A percentile compares a stretch with the other conserved stretches of the same genome.
These are phyloP conservation scores for Ordospora pajunii DNA, from an alignment of 371 early-diverging fungal species.

Conservation along the genomic window DNA sequence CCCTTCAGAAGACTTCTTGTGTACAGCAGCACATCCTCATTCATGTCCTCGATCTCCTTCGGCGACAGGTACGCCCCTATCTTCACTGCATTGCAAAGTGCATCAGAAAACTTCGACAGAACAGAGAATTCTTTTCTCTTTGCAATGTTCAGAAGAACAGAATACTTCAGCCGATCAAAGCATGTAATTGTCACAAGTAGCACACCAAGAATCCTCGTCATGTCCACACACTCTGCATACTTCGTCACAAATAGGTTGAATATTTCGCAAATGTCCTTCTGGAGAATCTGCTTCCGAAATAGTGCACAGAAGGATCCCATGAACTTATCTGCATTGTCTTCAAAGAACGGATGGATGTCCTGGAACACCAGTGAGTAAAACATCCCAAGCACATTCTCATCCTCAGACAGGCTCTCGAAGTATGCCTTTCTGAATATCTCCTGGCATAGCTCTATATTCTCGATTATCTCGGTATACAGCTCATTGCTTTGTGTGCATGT, in stretches of 20 bases:
- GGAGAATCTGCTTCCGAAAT: neutral
- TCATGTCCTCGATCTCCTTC: slow-evolving; percentile 29
- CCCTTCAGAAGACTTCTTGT: slow-evolving; percentile 23
- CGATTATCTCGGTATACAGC: slow-evolving; percentile 36
- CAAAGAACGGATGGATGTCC: slow-evolving; percentile 52
- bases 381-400: slow-evolving; percentile 30
- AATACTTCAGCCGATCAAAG: slow-evolving; percentile 25
- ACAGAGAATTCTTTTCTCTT: neutral
- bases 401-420: slow-evolving; percentile 1
- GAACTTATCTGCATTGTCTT: slow-evolving; percentile 38
- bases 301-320: neutral
- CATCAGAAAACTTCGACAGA: neutral
- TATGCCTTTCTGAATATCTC: slow-evolving; percentile 11
- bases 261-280: slow-evolving; percentile 17
- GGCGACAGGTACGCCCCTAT: slow-evolving; percentile 6
- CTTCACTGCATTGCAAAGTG: slow-evolving; percentile 19
- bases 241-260: slow-evolving; percentile 37
- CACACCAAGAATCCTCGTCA: slow-evolving; percentile 19
- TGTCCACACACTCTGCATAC: slow-evolving; percentile 36
- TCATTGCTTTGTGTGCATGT: neutral
- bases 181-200: slow-evolving; percentile 13
- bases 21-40: slow-evolving; percentile 13
- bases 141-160: slow-evolving; percentile 21
- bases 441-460: slow-evolving; percentile 19
- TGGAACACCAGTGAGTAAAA: slow-evolving; percentile 41